A percentile compares a stretch with the other conserved stretches of the same genome.
phyloP scores from a whole-genome alignment of 306 rosid species.

The Begonia peltatifolia region DNA sequence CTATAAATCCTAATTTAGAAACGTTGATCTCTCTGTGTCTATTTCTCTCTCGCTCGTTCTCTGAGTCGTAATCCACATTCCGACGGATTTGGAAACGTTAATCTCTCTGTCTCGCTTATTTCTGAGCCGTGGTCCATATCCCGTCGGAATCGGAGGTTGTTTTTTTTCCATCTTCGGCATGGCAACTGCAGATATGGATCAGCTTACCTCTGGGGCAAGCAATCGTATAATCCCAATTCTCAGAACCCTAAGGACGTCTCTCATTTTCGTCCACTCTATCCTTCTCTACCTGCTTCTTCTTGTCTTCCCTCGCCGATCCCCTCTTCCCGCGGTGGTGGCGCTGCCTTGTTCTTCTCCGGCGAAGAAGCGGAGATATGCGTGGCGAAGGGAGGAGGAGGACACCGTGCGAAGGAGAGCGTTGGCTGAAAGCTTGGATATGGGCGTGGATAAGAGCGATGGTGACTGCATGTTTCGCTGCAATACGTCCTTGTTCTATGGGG shows the following conservation, averaged over 20 bases:
- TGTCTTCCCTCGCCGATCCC: constrained; percentile 38
- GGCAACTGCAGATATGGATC: constrained; percentile 62
- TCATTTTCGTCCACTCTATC: constrained; percentile 46
- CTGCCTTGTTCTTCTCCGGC: constrained; percentile 21
- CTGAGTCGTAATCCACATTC: no score
- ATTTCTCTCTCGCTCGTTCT: no score
- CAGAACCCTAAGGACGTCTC: constrained; percentile 37
- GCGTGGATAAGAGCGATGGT: constrained; percentile 13
- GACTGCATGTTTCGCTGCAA: constrained; percentile 35
- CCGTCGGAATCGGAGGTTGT: no score
- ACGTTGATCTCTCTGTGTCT: no score
- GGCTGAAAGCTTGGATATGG: constrained; percentile 61
- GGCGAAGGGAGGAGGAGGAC: constrained; percentile 81
- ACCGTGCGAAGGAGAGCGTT: constrained; percentile 54
- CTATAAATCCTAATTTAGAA: no score
- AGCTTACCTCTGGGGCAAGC: constrained; percentile 93
- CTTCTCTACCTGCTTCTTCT: constrained; percentile 41
- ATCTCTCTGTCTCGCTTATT: no score
- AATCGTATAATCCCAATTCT: constrained; percentile 85
- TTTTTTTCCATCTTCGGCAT: constrained; percentile 19
- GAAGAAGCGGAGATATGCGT: constrained; percentile 39
- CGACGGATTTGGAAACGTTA: no score
- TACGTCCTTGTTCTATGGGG: constrained; percentile 58
- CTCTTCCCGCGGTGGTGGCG: constrained; percentile 4
- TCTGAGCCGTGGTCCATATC: no score